Conservation (phyloP, 345 rosid species). For the Gossypium ekmanianum region DNA sequence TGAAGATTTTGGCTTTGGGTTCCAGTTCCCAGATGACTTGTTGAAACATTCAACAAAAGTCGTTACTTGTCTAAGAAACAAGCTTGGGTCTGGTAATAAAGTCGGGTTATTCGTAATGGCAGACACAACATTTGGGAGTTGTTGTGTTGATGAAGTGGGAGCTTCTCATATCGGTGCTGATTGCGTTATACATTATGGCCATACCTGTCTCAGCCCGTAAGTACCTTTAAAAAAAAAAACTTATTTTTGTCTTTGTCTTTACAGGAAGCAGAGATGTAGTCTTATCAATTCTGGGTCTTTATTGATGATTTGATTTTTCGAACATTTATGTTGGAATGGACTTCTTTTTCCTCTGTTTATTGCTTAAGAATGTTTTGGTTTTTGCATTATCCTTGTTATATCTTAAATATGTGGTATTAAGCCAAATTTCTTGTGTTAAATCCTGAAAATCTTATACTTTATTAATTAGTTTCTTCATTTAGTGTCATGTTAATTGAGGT, state of each 20-base stretch:
- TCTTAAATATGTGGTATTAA: background rate
- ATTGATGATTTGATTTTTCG: background rate
- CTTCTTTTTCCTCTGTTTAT: background rate
- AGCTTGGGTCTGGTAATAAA: constrained; percentile 35
- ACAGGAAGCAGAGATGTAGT: background rate
- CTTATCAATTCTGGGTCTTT: background rate
- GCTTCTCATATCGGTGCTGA: constrained; percentile 70
- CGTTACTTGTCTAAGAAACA: constrained; percentile 34
- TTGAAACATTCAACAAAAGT: constrained; percentile 62
- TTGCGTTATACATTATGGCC: constrained; percentile 90
- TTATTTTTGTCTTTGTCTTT: background rate
- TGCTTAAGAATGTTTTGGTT: background rate
- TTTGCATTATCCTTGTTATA: background rate
- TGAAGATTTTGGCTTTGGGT: background rate
- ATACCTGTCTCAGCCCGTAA: constrained; percentile 93
- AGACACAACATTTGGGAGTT: constrained; percentile 84
- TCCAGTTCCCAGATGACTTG: constrained; percentile 83
- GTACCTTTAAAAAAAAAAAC: constrained; percentile 16
- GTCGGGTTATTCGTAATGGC: constrained; percentile 80
- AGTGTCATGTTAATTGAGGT: background rate
- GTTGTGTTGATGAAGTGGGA: constrained; percentile 91
- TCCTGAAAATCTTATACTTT: background rate
- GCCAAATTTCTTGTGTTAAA: background rate
- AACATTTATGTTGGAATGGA: background rate
- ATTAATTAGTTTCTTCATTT: background rate